phyloP scores from a whole-genome alignment of 164 flowering plant genomes.

The Euptelea pleiosperma region DNA sequence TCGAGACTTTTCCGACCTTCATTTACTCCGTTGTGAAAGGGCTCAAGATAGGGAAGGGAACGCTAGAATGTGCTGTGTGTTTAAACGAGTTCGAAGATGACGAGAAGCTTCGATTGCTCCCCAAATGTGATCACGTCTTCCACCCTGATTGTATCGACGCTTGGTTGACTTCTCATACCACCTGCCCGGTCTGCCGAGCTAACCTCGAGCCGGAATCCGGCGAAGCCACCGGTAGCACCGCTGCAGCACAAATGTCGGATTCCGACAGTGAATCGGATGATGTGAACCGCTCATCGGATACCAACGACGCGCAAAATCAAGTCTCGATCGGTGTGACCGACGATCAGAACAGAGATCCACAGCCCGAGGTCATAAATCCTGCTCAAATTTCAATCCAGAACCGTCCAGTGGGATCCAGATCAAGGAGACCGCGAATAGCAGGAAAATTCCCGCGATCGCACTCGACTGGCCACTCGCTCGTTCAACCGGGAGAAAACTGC shows the following conservation, averaged over 20 bases:
- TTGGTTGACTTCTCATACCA: constrained; percentile 34
- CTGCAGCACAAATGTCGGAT: not conserved
- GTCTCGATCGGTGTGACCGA: constrained; percentile 6
- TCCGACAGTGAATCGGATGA: constrained; percentile 5
- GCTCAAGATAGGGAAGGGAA: constrained; percentile 31
- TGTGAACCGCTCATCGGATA: not conserved
- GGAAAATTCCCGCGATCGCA: constrained; percentile 49
- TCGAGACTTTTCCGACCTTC: constrained; percentile 33
- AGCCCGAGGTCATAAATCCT: constrained; percentile 4
- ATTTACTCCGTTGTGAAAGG: constrained; percentile 33
- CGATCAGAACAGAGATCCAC: not conserved
- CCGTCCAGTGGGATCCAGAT: constrained; percentile 42
- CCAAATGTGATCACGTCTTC: constrained; percentile 45
- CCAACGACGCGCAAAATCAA: not conserved
- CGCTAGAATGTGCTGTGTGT: constrained; percentile 45
- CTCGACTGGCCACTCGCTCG: constrained; percentile 28
- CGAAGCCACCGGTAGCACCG: not conserved
- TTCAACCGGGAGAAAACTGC: constrained; percentile 24
- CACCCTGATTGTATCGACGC: constrained; percentile 44
- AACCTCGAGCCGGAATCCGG: not conserved
- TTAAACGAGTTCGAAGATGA: constrained; percentile 36
- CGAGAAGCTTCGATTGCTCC: constrained; percentile 32
- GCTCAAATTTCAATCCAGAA: constrained; percentile 16
- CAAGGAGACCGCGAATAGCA: constrained; percentile 8
- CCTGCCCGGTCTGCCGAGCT: constrained; percentile 48